These are phyloP conservation scores for Coemansia nantahalensis DNA, from an alignment of 192 early-diverging fungal species.

Conservation along the genomic window DNA sequence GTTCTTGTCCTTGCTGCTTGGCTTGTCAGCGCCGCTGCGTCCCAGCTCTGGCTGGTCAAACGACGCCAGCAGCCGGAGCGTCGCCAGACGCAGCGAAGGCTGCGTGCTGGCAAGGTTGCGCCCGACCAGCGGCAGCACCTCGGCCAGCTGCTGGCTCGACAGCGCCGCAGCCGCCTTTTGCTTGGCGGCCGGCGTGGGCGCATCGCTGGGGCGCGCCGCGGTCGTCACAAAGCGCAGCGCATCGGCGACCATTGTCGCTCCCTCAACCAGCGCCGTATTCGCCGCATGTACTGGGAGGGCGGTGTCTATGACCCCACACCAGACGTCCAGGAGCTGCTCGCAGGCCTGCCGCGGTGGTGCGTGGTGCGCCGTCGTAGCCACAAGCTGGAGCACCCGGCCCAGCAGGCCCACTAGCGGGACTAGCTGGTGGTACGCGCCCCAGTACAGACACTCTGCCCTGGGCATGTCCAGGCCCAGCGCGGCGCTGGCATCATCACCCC, in stretches of 20 bases:
- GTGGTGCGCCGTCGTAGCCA: constrained; percentile 13
- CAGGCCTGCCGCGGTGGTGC: constrained; percentile 3
- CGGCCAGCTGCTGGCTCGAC: constrained; percentile 24
- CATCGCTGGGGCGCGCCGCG: constrained; percentile 1
- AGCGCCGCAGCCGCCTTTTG: constrained; percentile 16
- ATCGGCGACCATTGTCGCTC: constrained; percentile 21
- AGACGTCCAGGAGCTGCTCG: constrained; percentile 14
- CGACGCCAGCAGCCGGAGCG: constrained; percentile 62
- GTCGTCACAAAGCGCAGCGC: constrained; percentile 18
- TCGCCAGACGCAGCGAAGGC: constrained; percentile 57
- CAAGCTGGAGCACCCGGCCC: constrained; percentile 29
- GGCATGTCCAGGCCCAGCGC: constrained; percentile 27
- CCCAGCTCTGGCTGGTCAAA: constrained; percentile 63
- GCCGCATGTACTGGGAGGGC: constrained; percentile 17
- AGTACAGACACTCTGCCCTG: constrained; percentile 22
- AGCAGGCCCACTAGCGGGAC: constrained; percentile 34
- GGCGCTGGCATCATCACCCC: constrained; percentile 15
- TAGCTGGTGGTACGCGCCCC: constrained; percentile 42
- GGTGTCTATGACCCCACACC: constrained; percentile 13
- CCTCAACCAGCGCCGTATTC: constrained; percentile 28
- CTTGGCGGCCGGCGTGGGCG: not conserved
- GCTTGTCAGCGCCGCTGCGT: not conserved
- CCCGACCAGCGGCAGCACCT: constrained; percentile 24
- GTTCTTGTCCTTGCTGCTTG: not conserved
- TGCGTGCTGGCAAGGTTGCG: constrained; percentile 37